These are phyloP conservation scores for Blastocladiella emersonii DNA, from an alignment of 371 early-diverging fungal genomes.

Conservation along the genomic window DNA sequence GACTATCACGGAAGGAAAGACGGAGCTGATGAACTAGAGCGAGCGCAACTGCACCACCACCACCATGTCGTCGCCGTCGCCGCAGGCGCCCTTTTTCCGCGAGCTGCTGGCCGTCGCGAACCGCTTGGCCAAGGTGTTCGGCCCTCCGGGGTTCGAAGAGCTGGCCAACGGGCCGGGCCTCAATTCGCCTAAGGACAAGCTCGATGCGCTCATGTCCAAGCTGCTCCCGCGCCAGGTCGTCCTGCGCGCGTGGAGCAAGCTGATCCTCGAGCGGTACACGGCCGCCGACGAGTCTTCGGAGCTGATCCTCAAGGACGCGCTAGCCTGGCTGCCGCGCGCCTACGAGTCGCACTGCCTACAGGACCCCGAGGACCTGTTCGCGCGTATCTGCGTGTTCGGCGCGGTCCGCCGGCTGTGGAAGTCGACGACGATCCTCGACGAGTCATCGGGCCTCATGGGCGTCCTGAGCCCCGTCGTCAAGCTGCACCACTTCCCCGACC, in stretches of 20 bases:
- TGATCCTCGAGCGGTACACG: neutral
- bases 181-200: neutral
- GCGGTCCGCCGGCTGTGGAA: neutral
- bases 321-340: neutral
- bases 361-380: neutral
- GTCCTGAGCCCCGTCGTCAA: neutral
- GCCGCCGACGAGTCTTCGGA: neutral
- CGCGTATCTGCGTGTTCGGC: neutral
- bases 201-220: neutral
- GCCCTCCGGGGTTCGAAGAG: neutral
- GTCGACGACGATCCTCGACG: neutral
- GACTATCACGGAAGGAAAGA: too few relatives aligned
- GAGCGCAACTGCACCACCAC: too few relatives aligned
- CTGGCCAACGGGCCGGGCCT: too few relatives aligned
- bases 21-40: too few relatives aligned
- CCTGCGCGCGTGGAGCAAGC: neutral
- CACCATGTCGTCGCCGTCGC: too few relatives aligned
- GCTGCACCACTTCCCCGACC: neutral
- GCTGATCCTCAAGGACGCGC: neutral
- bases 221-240: neutral
- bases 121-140: neutral
- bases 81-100: neutral
- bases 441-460: neutral
- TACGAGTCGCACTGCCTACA: neutral
- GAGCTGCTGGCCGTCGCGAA: neutral